A percentile compares a stretch with the other conserved stretches of the same genome.
phyloP scores from a whole-genome alignment of 2,329 filamentous ascomycete genomes.

The Phyllosticta paracitricarpa region DNA sequence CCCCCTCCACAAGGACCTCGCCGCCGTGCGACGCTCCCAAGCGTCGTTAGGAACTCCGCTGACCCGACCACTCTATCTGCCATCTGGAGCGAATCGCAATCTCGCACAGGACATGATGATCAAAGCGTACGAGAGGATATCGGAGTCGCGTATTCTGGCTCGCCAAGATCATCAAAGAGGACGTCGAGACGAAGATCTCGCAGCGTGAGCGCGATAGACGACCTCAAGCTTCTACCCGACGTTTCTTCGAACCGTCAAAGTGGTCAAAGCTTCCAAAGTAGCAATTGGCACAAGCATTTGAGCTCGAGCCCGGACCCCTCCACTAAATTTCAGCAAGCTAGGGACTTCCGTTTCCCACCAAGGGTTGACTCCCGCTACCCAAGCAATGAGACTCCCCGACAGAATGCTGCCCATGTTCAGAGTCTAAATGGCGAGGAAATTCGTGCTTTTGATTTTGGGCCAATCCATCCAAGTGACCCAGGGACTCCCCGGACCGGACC shows the following conservation, averaged over 20 bases:
- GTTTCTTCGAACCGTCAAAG: conserved; percentile 20
- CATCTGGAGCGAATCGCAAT: conserved; percentile 16
- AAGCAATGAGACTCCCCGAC: background rate
- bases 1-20: conserved; percentile 17
- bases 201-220: conserved; percentile 27
- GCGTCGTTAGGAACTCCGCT: conserved; percentile 16
- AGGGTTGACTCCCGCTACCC: background rate
- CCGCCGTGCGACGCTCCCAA: conserved; percentile 27
- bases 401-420: background rate
- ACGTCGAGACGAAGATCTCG: conserved; percentile 24
- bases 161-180: conserved; percentile 12
- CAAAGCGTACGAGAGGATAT: conserved; percentile 21
- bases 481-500: conserved; percentile 11
- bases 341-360: background rate
- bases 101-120: conserved; percentile 21
- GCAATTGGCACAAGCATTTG: conserved; percentile 20
- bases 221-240: conserved; percentile 19
- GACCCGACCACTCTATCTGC: conserved; percentile 21
- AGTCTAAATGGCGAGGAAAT: conserved; percentile 14
- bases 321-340: conserved; percentile 10
- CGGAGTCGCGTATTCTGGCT: conserved; percentile 26
- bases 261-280: conserved; percentile 28
- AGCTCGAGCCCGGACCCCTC: conserved; percentile 15
- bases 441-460: conserved; percentile 28
- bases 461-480: conserved; percentile 13